Base-by-base conservation (phyloP, 768 basidiomycete genomes). In the Russula earlei region DNA sequence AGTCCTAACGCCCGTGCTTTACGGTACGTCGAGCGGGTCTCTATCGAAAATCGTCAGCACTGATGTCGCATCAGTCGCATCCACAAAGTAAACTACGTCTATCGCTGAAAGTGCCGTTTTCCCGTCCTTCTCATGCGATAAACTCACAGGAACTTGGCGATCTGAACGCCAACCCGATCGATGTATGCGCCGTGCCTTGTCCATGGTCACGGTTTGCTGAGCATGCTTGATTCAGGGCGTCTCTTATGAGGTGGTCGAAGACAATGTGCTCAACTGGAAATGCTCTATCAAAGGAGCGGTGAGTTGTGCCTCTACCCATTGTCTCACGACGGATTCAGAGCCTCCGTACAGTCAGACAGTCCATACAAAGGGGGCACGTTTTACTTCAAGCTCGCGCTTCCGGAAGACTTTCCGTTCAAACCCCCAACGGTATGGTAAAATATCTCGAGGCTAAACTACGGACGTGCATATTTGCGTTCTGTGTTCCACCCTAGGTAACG, bases 301-400 rank as follows among this genome's bases (percentile, higher is more conserved):
- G 60, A 61, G 84, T 70, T 22, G n/a, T n/a, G 82, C 69, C 20
- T 56, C 31, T 20, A 52, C 49, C 52, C 44, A 46, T 48, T 41
- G 49, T 5, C 20, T 46, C 46, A 55, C 56, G 27, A 33, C 49
- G n/a, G 17, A 25, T 42, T 25, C 49, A 51, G 10, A 15, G 52
- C 34, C 46, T 63, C 54, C 36, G 51, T 41, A 44, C 58, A 91
- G 89, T 65, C 80, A 44, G 82, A 85, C 61, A 87, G 85, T 27
- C 91, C 90, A 0, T 92, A 92, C 77, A 87, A 84, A 69, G 79
- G 77, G 49, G 90, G 91, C 46, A 87, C 79, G 0, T 92, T 89
- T 70, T 75, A 79, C 62, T 91, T 91, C 68, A 83, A 71, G 37
- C 67, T 91, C 12, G 70, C 72, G n/a, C 73, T 92, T n/a, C 87